Base-by-base conservation (phyloP, 177 flowering plant species). In the Telopea speciosissima region DNA sequence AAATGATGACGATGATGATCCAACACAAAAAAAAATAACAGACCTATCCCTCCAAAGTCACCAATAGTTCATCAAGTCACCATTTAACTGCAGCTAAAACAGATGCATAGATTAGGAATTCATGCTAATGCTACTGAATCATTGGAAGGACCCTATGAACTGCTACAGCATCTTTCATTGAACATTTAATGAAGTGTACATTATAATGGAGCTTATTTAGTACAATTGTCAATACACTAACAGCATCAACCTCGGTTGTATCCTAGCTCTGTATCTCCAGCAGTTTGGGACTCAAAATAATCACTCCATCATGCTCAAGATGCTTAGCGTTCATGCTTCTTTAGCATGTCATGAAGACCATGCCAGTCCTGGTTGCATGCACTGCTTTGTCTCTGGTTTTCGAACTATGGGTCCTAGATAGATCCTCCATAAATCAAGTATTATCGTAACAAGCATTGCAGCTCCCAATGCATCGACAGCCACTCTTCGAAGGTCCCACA, bases 351-450 rank as follows among this genome's bases (percentile, higher is more conserved):
- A 81, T 13, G 88, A 74, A 72, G 92, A 86, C 99, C 97, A 95
- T 36, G 97, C 87, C 17, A 95, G 79, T 44, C 97, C 97, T 14
- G 89, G 85, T 72, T 85, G 87, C 73, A 64, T 19, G 74, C 96
- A 92, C 67, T 83, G 92, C 58, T 85, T 84, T 61, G 84, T 40
- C 3, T 77, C 93, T 67, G 83, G 77, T 8, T 83, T 17, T 3
- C 87, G 82, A 71, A 92, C 79, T 67, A 92, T 91, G 24, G 99
- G 97, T 42, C 97, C 97, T 49, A 92, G 79, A 75, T 85, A 91
- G 70, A 95, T 78, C 62, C 99, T 91, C 99, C 99, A 95, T 56
- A 91, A 80, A 82, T 95, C 99, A 60, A 92, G 93, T 74, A 95
- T 80, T 62, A 95, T 92, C 0, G 97, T 94, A 22, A 94, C 97